Conservation (phyloP, 2,329 filamentous ascomycete species). For the Aureobasidium lini region DNA sequence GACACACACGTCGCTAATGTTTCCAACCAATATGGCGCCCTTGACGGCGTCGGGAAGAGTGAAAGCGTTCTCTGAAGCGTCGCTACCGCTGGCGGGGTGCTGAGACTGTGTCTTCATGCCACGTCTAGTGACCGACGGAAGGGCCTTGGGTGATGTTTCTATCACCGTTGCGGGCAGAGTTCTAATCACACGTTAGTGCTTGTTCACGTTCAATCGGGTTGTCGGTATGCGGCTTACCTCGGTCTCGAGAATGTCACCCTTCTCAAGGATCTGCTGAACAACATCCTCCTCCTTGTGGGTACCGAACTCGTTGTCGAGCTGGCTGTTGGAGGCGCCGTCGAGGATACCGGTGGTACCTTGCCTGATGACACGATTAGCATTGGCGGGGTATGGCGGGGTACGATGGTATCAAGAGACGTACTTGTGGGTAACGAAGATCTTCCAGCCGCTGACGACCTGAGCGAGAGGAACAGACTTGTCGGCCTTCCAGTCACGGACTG, state of each 20-base stretch:
- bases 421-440: constrained; percentile 86
- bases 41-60: background rate
- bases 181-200: constrained; percentile 25
- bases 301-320: constrained; percentile 80
- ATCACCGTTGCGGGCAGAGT: constrained; percentile 34
- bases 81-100: constrained; percentile 6
- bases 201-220: background rate
- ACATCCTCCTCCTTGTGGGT: constrained; percentile 71
- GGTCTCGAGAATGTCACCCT: constrained; percentile 59
- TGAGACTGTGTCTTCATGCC: background rate
- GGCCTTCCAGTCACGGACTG: constrained; percentile 71
- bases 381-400: constrained; percentile 8
- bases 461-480: constrained; percentile 74
- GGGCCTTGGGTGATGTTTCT: constrained; percentile 36
- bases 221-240: constrained; percentile 37
- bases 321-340: constrained; percentile 66
- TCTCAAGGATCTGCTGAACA: constrained; percentile 72
- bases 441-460: constrained; percentile 79
- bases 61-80: background rate
- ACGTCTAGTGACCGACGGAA: constrained; percentile 21
- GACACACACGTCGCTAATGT: constrained; percentile 8
- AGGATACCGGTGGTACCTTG: constrained; percentile 78
- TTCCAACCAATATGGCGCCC: background rate
- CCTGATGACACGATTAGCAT: constrained; percentile 40
- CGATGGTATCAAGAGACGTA: constrained; percentile 42